phyloP scores from a whole-genome alignment of 2,329 filamentous ascomycete genomes.

The Colletotrichum gloeosporioides region DNA sequence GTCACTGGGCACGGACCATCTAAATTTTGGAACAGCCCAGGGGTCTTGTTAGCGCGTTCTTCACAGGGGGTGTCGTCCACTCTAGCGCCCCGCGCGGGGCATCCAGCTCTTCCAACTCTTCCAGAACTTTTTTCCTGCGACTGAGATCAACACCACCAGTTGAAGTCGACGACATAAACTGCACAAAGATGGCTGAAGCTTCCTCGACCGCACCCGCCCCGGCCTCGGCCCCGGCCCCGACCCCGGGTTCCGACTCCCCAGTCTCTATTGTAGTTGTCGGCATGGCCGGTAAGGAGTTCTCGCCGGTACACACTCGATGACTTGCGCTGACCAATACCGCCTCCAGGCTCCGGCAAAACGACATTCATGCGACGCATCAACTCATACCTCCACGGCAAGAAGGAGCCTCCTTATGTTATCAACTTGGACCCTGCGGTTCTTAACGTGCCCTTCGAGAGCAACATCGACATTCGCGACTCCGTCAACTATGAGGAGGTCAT shows the following conservation, averaged over 20 bases:
- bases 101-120: conserved; percentile 19
- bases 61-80: conserved; percentile 2
- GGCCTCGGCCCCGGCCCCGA: conserved; percentile 22
- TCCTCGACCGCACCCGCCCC: conserved; percentile 27
- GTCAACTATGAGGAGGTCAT: conserved; percentile 99
- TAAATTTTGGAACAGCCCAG: not conserved
- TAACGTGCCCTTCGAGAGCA: conserved; percentile 91
- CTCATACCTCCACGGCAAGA: conserved; percentile 83
- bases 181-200: conserved; percentile 16
- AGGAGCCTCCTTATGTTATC: conserved; percentile 88
- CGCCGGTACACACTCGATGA: not conserved
- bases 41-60: not conserved
- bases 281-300: conserved; percentile 76
- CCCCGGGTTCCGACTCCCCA: conserved; percentile 52
- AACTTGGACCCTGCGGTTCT: conserved; percentile 97
- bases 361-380: conserved; percentile 99
- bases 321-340: conserved; percentile 1
- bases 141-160: not conserved
- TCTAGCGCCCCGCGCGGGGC: conserved; percentile 20
- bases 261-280: conserved; percentile 91
- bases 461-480: conserved; percentile 98
- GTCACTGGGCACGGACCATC: conserved; percentile 18
- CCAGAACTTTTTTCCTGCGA: conserved; percentile 22
- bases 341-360: conserved; percentile 92
- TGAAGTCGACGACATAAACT: not conserved